A percentile compares a stretch with the other conserved stretches of the same genome.
These are phyloP conservation scores for Oenanthe javanica DNA, from an alignment of 140 eudicot genomes.

Conservation along the genomic window DNA sequence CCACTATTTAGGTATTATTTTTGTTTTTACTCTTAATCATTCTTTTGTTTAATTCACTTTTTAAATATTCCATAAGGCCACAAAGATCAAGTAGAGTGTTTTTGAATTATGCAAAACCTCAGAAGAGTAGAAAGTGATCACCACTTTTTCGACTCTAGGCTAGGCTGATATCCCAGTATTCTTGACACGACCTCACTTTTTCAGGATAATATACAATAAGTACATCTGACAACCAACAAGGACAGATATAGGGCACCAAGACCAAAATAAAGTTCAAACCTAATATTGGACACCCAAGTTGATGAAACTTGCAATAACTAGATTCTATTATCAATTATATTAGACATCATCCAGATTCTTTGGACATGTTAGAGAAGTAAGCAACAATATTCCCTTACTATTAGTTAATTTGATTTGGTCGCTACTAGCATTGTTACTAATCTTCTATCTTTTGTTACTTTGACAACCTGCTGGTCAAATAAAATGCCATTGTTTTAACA, in stretches of 20 bases:
- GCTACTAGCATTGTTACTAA: neutral
- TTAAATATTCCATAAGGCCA: neutral
- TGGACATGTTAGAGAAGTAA: neutral
- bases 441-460: neutral
- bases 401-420: neutral
- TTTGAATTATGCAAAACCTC: neutral
- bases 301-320: neutral
- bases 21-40: neutral
- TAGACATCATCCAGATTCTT: neutral
- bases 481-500: neutral
- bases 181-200: neutral
- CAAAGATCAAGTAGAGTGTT: neutral
- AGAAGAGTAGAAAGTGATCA: too few species aligned
- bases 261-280: neutral
- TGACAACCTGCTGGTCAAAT: neutral
- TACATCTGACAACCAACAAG: neutral
- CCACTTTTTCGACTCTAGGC: neutral
- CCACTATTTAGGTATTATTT: neutral
- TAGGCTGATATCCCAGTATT: neutral
- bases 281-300: neutral
- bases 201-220: neutral
- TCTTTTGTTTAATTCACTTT: neutral
- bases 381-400: neutral
- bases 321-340: neutral
- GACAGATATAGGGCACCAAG: neutral